phyloP scores from a whole-genome alignment of 2,329 filamentous ascomycete species.

The Arthrinium puccinioides region DNA sequence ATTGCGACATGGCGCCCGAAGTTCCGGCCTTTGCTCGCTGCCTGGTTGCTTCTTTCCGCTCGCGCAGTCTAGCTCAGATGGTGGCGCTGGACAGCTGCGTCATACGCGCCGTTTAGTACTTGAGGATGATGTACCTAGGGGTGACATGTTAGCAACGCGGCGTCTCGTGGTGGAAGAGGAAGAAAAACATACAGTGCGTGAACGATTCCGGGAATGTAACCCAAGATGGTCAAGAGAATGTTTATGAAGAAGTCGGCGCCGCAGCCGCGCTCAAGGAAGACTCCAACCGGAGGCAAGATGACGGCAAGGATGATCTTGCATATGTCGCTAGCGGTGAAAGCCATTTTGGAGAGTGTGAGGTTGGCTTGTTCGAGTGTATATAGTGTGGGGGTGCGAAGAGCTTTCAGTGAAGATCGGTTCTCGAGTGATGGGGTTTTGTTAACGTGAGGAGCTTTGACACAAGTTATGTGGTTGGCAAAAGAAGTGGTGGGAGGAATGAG shows the following conservation, averaged over 20 bases:
- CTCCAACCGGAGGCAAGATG: slow-evolving; percentile 70
- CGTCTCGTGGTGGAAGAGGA: neutral
- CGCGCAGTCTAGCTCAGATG: too few relatives aligned
- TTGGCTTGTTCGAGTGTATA: neutral
- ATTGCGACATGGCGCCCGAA: too few relatives aligned
- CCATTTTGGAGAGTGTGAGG: slow-evolving; percentile 10
- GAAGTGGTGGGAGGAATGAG: too few relatives aligned
- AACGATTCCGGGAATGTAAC: slow-evolving; percentile 68
- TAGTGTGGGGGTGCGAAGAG: too few relatives aligned
- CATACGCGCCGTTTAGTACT: slow-evolving; percentile 49
- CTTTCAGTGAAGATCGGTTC: too few relatives aligned
- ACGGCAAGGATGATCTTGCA: slow-evolving; percentile 70
- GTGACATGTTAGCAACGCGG: neutral
- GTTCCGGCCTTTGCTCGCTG: too few relatives aligned
- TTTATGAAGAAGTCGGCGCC: slow-evolving; percentile 72
- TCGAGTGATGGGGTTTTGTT: too few relatives aligned
- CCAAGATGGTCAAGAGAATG: slow-evolving; percentile 66
- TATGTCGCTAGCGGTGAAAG: slow-evolving; percentile 35
- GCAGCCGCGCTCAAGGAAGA: slow-evolving; percentile 77
- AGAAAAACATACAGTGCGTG: slow-evolving; percentile 60
- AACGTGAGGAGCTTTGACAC: too few relatives aligned
- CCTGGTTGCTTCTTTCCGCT: too few relatives aligned
- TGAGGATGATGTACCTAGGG: slow-evolving; percentile 65
- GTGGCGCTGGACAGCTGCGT: too few relatives aligned
- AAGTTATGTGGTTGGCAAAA: too few relatives aligned